Base-by-base conservation (phyloP, 1,284 basidiomycete species). In the Rhodotorula sp. region DNA sequence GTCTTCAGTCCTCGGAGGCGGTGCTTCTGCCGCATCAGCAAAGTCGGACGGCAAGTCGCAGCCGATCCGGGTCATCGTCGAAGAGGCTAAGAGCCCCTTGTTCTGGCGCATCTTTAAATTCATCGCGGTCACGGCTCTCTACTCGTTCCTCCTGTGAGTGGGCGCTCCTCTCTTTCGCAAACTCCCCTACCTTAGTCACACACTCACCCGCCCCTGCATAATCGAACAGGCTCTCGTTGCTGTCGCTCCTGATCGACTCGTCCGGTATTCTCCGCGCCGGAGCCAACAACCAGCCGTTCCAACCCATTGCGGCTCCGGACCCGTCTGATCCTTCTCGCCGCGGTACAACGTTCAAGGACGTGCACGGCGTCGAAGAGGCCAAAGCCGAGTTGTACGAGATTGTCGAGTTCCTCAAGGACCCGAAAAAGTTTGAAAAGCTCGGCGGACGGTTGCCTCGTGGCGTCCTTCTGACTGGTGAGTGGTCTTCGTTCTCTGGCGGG, bases 401-500 rank as follows among this genome's bases (percentile, higher is more conserved):
- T 48, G 93, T 97, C 60, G 90, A 91, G 73, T 97, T 97, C 84
- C 83, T 97, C 68, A 93, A 91, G 81, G 90, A 97, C 80, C 95
- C 94, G 8, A 86, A 90, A 23, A 86, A 87, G 55, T 97, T 97
- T 81, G 88, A 91, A 15, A 88, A 88, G 54, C 86, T 97, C 8
- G 94, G 94, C 66, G 95, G 94, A 15, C 91, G 90, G 81, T 84
- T 97, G 28, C 92, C 95, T 3, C 94, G 95, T 80, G 94, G 94
- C 78, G 88, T 97, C 58, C 84, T 97, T 16, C 85, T 97, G 56
- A 95, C 92, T 38, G 93, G 93, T 49, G 88, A 89, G 47, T 91
- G 91, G 43, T 19, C 38, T 43, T 10, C 2, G 38, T 14, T 12
- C 2, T 12, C 10, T 43, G 10, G 38, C 10, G 38, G 12, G 12